Percentiles rank a stretch among this genome's conserved stretches.
Evolutionary conservation across 352 stramenopile species (phyloP).

Genomic region (Pythium utonaiense): DNA sequence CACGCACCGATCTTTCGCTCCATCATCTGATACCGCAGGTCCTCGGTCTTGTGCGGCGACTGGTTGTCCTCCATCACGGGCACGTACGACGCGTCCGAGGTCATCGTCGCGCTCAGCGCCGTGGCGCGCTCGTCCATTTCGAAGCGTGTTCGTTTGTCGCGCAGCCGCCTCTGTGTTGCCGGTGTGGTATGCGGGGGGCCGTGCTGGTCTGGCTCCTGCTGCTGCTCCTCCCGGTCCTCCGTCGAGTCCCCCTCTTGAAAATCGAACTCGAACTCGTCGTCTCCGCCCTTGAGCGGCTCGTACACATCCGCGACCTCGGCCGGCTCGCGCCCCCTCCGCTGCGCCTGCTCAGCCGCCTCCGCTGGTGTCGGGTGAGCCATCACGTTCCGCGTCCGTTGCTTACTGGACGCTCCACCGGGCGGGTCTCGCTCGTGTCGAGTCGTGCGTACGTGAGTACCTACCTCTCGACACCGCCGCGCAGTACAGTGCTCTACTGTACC

Average conservation of each 20-base stretch:
- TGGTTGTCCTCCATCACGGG: conserved; percentile 26
- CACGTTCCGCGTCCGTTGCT: neutral
- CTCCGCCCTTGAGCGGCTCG: conserved; percentile 2
- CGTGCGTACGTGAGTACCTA: neutral
- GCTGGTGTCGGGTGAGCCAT: conserved; percentile 3
- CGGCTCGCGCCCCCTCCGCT: neutral
- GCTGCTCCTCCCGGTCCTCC: neutral
- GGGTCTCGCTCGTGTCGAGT: neutral
- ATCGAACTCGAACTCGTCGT: conserved; percentile 9
- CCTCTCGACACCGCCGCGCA: neutral
- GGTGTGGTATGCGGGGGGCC: no score
- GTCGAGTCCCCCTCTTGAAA: neutral
- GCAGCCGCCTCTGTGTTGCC: conserved; percentile 1
- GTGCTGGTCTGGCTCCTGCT: neutral
- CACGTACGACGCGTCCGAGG: conserved; percentile 18
- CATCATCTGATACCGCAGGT: conserved; percentile 26
- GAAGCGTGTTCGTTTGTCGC: conserved; percentile 25
- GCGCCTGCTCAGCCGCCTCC: neutral
- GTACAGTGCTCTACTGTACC: neutral
- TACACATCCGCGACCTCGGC: neutral
- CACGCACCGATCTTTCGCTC: conserved; percentile 26
- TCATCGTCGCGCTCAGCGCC: conserved; percentile 24
- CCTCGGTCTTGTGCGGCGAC: neutral
- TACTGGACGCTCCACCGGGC: neutral
- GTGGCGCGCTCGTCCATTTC: conserved; percentile 21